These are phyloP conservation scores for Fusarium keratoplasticum DNA, from an alignment of 2,329 filamentous ascomycete species.

Conservation along the genomic window DNA sequence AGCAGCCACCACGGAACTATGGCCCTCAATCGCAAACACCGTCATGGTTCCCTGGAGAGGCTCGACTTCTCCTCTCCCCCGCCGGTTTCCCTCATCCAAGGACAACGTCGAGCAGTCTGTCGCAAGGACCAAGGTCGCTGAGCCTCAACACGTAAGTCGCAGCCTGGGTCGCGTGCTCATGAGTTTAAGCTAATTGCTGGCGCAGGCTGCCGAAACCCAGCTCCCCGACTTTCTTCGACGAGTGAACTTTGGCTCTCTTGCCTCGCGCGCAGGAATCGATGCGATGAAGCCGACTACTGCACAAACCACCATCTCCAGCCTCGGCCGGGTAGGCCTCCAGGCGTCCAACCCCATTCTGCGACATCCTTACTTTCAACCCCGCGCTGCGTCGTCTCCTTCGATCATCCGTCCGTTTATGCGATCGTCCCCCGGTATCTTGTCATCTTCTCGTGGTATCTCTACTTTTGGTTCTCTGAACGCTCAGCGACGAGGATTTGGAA, in stretches of 20 bases:
- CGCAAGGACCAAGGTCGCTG: conserved; percentile 11
- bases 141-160: conserved; percentile 33
- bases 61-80: conserved; percentile 18
- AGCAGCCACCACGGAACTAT: conserved; percentile 57
- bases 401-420: conserved; percentile 43
- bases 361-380: conserved; percentile 42
- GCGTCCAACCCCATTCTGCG: conserved; percentile 45
- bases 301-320: conserved; percentile 36
- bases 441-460: conserved; percentile 34
- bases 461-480: conserved; percentile 30
- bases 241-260: conserved; percentile 21
- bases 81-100: conserved; percentile 21
- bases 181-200: conserved; percentile 18
- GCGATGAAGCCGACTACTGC: conserved; percentile 23
- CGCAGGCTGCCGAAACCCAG: conserved; percentile 25
- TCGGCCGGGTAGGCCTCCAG: conserved; percentile 46
- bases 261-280: conserved; percentile 8
- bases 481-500: conserved; percentile 54
- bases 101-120: conserved; percentile 13
- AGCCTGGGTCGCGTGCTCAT: conserved; percentile 15
- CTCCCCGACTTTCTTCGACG: conserved; percentile 47
- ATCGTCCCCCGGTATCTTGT: conserved; percentile 35
- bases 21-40: conserved; percentile 59
- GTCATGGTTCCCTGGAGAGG: conserved; percentile 51
- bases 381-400: conserved; percentile 26